Evolutionary conservation across 306 rosid species (phyloP), one percentile per base, ranked within the genome.

Genomic region (Boehmeria nivea): DNA sequence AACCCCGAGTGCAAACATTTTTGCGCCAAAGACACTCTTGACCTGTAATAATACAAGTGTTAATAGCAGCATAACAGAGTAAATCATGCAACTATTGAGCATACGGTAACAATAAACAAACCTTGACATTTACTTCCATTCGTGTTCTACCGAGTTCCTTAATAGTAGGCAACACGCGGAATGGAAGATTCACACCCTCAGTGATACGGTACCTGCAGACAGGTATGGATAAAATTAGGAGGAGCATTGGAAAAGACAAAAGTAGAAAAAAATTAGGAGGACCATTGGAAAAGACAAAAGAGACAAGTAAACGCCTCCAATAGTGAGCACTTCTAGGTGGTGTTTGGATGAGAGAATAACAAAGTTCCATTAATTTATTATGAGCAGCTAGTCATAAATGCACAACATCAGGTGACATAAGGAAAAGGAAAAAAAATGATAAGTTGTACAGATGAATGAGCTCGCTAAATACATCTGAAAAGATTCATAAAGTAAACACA

Each of bases 121-220:
- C 97, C 95, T 89, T 89, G 46, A 89, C 97, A 69, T 89, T 85
- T 47, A 89, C 87, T 89, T 89, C 97, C 94, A 85, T 83, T 43
- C 93, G 80, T 12, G 97, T 85, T 73, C 97, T 72, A 71, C 97
- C 95, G 25, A 85, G 93, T 61, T 89, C 95, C 85, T 85, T 85
- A 58, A 89, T 89, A 47, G 97, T 85, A 53, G 97, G 97, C 78
- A 89, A 71, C 33, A 89, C 95, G 42, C 88, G 85, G 81, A 89
- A 89, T 14, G 97, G 97, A 75, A 89, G 97, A 83, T 89, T 85
- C 66, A 89, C 89, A 27, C 95, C 95, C 81, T 89, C 97, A 31
- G 97, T 89, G 54, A 89, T 89, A 51, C 95, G 97, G 61, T 89
- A 89, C 81, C 97, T 17, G n/a, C n/a, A n/a, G n/a, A n/a, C n/a